A percentile compares a stretch with the other conserved stretches of the same genome.
These are phyloP conservation scores for Lentinus polychrous DNA, from an alignment of 1,284 basidiomycete species.

Conservation along the genomic window DNA sequence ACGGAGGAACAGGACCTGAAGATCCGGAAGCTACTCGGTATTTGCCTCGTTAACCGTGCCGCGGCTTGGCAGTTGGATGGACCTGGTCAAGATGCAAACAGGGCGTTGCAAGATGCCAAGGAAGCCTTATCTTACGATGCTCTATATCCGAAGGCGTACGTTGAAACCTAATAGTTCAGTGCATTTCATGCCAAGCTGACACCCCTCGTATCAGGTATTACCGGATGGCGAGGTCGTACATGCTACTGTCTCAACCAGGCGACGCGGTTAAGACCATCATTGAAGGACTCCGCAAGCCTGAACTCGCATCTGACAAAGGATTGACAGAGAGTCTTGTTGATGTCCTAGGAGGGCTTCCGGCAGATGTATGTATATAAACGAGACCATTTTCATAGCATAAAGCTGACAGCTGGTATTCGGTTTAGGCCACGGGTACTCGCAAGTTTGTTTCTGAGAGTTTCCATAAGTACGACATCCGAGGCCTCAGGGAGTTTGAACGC, in stretches of 20 bases:
- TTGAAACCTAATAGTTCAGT: background rate
- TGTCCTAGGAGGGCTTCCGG: conserved; percentile 14
- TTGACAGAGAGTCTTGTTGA: conserved; percentile 16
- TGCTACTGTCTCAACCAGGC: conserved; percentile 9
- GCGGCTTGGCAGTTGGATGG: conserved; percentile 17
- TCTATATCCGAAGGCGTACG: conserved; percentile 17
- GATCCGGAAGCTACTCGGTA: conserved; percentile 23
- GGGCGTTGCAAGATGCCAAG: conserved; percentile 16
- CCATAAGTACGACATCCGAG: background rate
- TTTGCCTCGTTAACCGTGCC: conserved; percentile 29
- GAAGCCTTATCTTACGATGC: conserved; percentile 10
- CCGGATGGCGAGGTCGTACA: conserved; percentile 17
- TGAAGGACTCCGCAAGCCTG: conserved; percentile 11
- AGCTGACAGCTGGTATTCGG: background rate
- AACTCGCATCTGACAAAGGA: conserved; percentile 13
- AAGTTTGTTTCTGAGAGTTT: conserved; percentile 12
- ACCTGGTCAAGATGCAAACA: conserved; percentile 13
- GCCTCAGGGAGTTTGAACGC: conserved; percentile 10
- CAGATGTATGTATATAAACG: conserved; percentile 5
- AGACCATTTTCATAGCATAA: background rate
- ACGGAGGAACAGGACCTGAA: conserved; percentile 20
- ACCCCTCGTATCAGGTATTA: conserved; percentile 13
- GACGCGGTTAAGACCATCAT: conserved; percentile 14
- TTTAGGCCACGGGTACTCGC: conserved; percentile 8
- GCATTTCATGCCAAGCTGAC: background rate